Conservation (phyloP, 2,329 filamentous ascomycete genomes). For the Ramichloridium luteum region DNA sequence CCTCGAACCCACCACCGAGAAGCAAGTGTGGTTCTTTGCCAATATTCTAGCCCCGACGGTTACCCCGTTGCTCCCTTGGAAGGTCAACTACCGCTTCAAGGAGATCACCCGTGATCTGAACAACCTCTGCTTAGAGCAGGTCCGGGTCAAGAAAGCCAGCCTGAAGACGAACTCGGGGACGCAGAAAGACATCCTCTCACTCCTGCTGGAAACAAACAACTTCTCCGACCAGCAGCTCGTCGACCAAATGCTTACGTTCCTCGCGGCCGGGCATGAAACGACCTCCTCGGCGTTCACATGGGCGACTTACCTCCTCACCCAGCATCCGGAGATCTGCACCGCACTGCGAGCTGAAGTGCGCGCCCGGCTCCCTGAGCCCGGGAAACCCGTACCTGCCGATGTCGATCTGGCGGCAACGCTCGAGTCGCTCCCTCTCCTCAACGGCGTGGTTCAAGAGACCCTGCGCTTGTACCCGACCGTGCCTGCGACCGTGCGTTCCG, state of each 20-base stretch:
- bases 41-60: slow-evolving; percentile 27
- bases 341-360: slow-evolving; percentile 58
- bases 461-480: slow-evolving; percentile 37
- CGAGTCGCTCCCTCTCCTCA: slow-evolving; percentile 33
- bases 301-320: slow-evolving; percentile 58
- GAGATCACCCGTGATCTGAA: slow-evolving; percentile 23
- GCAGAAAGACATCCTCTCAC: slow-evolving; percentile 33
- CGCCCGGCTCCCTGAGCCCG: slow-evolving; percentile 42
- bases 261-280: slow-evolving; percentile 58
- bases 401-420: slow-evolving; percentile 25
- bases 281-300: slow-evolving; percentile 66
- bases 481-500: slow-evolving; percentile 34
- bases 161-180: slow-evolving; percentile 23
- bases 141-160: slow-evolving; percentile 35
- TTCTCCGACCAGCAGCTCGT: slow-evolving; percentile 42
- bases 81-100: slow-evolving; percentile 29
- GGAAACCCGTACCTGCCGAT: slow-evolving; percentile 14
- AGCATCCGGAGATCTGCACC: slow-evolving; percentile 51
- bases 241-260: slow-evolving; percentile 44
- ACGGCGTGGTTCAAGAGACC: slow-evolving; percentile 34
- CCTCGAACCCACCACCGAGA: slow-evolving; percentile 36
- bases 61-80: slow-evolving; percentile 35
- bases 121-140: slow-evolving; percentile 34
- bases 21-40: slow-evolving; percentile 32
- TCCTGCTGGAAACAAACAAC: slow-evolving; percentile 40